A percentile compares a stretch with the other conserved stretches of the same genome.
Conservation (phyloP, 2,329 filamentous ascomycete genomes). For the Aspergillus transmontanensis region DNA sequence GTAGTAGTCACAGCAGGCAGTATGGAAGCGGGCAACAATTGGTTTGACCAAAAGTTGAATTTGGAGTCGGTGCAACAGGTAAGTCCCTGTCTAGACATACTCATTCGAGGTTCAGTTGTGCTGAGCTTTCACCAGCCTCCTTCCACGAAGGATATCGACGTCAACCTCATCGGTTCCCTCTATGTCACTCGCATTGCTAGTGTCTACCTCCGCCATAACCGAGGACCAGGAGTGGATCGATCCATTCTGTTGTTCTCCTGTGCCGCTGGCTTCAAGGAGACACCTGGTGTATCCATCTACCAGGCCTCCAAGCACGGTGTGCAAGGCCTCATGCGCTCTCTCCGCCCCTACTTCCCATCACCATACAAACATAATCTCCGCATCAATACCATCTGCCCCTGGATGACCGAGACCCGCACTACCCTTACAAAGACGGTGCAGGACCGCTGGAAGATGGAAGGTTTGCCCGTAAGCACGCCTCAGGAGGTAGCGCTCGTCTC, state of each 20-base stretch:
- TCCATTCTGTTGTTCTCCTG: constrained; percentile 50
- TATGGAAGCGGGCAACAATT: constrained; percentile 45
- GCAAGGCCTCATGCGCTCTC: constrained; percentile 51
- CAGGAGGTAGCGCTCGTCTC: constrained; percentile 45
- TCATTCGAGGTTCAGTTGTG: neutral
- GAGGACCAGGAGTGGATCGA: constrained; percentile 36
- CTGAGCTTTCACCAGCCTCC: constrained; percentile 26
- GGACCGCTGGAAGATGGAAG: constrained; percentile 39
- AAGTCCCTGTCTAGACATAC: constrained; percentile 8
- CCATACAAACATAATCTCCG: constrained; percentile 43
- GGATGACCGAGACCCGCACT: constrained; percentile 44
- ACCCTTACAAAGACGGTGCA: constrained; percentile 39
- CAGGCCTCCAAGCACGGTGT: constrained; percentile 55
- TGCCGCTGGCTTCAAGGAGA: constrained; percentile 53
- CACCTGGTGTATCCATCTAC: constrained; percentile 52
- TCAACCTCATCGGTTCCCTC: constrained; percentile 52
- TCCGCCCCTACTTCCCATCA: constrained; percentile 39
- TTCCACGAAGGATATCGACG: constrained; percentile 45
- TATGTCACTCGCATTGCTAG: constrained; percentile 53
- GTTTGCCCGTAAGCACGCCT: constrained; percentile 43
- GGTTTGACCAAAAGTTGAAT: constrained; percentile 49
- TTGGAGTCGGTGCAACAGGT: constrained; percentile 47
- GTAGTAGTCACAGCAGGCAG: constrained; percentile 53
- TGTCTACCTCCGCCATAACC: constrained; percentile 51
- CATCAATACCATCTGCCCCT: constrained; percentile 50